A percentile compares a stretch with the other conserved stretches of the same genome.
Evolutionary conservation across 352 stramenopile genomes (phyloP).

Genomic region (Aphanomyces euteiches): DNA sequence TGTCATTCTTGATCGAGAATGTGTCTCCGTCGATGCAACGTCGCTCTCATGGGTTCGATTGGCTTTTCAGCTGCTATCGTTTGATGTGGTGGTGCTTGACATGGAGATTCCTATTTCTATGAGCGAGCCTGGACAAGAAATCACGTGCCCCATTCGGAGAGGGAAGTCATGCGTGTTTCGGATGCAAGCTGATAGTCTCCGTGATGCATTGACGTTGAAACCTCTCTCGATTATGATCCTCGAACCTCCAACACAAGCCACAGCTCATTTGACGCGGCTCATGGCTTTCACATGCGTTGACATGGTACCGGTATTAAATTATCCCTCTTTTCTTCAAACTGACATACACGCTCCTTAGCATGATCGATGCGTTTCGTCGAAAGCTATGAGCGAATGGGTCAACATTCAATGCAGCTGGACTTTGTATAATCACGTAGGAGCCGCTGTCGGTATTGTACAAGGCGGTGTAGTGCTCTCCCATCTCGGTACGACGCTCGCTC

Average conservation of each 20-base stretch:
- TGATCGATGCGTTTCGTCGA: not conserved
- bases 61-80: slow-evolving; percentile 27
- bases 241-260: not conserved
- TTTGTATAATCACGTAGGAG: slow-evolving; percentile 20
- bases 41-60: slow-evolving; percentile 12
- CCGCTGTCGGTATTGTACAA: slow-evolving; percentile 10
- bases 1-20: slow-evolving; percentile 11
- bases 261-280: slow-evolving; percentile 8
- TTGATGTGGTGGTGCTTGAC: slow-evolving; percentile 23
- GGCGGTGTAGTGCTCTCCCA: slow-evolving; percentile 21
- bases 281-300: slow-evolving; percentile 29
- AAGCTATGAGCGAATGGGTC: slow-evolving; percentile 19
- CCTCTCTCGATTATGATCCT: slow-evolving; percentile 27
- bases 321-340: not conserved
- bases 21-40: not conserved
- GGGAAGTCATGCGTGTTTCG: slow-evolving; percentile 32
- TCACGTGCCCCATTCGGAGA: not conserved
- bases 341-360: not conserved
- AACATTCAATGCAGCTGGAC: slow-evolving; percentile 21
- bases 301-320: not conserved
- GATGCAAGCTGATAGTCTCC: slow-evolving; percentile 9
- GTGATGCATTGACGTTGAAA: not conserved
- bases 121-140: not conserved
- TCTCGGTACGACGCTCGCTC: not conserved
- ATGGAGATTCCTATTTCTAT: not conserved